Evolutionary conservation across 345 rosid genomes (phyloP).

Genomic region (Citrus maxima): DNA sequence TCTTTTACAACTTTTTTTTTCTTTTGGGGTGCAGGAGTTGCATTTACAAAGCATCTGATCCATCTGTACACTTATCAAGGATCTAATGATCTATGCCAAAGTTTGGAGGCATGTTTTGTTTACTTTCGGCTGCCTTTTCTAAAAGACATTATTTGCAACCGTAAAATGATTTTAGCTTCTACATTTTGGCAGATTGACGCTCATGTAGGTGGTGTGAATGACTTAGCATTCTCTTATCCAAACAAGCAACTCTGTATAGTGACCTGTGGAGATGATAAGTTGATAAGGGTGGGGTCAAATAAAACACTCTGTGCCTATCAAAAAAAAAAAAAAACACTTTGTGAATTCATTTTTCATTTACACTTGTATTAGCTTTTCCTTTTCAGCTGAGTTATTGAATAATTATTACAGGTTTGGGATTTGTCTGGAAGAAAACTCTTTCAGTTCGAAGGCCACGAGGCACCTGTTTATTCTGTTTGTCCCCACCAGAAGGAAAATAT

Average conservation of each 20-base stretch:
- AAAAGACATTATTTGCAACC: neutral
- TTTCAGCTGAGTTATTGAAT: neutral
- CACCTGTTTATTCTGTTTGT: slow-evolving; percentile 36
- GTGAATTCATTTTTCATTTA: neutral
- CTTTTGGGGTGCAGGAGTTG: slow-evolving; percentile 27
- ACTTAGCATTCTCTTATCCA: slow-evolving; percentile 33
- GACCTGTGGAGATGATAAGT: slow-evolving; percentile 37
- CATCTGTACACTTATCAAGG: slow-evolving; percentile 28
- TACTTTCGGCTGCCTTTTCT: neutral
- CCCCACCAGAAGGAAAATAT: slow-evolving; percentile 40
- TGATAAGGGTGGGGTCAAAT: slow-evolving; percentile 22
- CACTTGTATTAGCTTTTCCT: neutral
- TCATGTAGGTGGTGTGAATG: slow-evolving; percentile 39
- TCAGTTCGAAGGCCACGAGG: slow-evolving; percentile 41
- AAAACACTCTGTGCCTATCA: neutral
- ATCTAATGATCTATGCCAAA: slow-evolving; percentile 25
- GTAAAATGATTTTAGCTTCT: slow-evolving; percentile 13
- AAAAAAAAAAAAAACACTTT: neutral
- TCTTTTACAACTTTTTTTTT: neutral
- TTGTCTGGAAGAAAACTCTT: slow-evolving; percentile 29
- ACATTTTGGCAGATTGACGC: slow-evolving; percentile 27
- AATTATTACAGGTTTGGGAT: slow-evolving; percentile 35
- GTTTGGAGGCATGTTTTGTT: slow-evolving; percentile 23
- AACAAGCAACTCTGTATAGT: slow-evolving; percentile 30
- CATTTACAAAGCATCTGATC: slow-evolving; percentile 31